Evolutionary conservation across 805 yeast species (phyloP).

Genomic region (Candida qinlingensis): DNA sequence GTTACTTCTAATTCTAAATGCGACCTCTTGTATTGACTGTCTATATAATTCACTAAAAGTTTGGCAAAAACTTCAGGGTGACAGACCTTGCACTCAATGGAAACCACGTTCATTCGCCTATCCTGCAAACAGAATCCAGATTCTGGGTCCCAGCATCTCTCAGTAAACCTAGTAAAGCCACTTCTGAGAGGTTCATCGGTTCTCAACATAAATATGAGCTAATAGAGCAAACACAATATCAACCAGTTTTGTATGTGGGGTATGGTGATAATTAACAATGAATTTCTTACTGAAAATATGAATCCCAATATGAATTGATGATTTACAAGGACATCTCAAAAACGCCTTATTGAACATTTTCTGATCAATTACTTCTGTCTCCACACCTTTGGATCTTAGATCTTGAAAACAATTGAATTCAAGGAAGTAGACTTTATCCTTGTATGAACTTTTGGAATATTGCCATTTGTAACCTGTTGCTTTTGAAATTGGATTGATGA

Average conservation of each 20-base stretch:
- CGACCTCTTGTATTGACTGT: too few relatives aligned
- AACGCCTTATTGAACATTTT: conserved; percentile 5
- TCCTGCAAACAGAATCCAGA: too few relatives aligned
- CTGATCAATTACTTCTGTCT: background rate
- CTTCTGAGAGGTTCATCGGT: background rate
- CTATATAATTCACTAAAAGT: too few relatives aligned
- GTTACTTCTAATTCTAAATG: too few relatives aligned
- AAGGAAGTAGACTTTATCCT: conserved; percentile 17
- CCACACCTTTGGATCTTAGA: background rate
- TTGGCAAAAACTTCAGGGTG: too few relatives aligned
- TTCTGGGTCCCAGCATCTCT: too few relatives aligned
- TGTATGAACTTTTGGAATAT: conserved; percentile 18
- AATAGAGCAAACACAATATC: conserved; percentile 18
- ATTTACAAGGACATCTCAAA: conserved; percentile 16
- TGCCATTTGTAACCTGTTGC: conserved; percentile 24
- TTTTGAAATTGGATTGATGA: conserved; percentile 17
- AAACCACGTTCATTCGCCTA: too few relatives aligned
- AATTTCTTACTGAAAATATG: conserved; percentile 20
- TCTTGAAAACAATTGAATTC: conserved; percentile 24
- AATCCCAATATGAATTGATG: conserved; percentile 18
- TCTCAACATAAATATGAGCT: conserved; percentile 15
- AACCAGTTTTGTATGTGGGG: conserved; percentile 16
- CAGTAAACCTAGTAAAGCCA: too few relatives aligned
- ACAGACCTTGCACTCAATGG: too few relatives aligned
- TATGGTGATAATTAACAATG: conserved; percentile 19